Conservation (phyloP, 148 eudicot species). For the Silene conica region DNA sequence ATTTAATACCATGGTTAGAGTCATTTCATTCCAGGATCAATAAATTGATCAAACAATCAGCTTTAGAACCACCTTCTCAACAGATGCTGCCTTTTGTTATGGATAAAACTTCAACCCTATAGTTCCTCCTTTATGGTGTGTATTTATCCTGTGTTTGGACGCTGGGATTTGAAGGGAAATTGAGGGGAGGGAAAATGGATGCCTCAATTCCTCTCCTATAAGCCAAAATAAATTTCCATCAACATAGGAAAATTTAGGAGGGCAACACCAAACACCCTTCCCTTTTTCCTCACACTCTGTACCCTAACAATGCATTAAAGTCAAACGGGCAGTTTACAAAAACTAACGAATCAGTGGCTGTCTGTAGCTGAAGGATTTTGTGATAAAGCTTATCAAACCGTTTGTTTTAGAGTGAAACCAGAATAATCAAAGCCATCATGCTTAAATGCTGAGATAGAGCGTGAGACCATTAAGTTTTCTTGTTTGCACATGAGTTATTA, state of each 20-base stretch:
- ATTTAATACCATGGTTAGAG: not conserved
- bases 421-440: not conserved
- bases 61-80: not conserved
- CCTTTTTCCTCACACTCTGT: not conserved
- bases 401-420: not conserved
- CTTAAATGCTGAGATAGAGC: not conserved
- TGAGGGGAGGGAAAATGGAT: not conserved
- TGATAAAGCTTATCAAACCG: not conserved
- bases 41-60: not conserved
- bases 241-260: not conserved
- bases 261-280: not conserved
- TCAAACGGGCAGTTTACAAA: not conserved
- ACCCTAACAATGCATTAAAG: not conserved
- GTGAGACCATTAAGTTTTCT: not conserved
- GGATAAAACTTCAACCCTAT: not conserved
- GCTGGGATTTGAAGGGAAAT: not conserved
- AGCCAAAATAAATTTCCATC: not conserved
- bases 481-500: not conserved
- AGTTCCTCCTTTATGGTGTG: constrained; percentile 2
- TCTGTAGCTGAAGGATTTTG: not conserved
- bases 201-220: not conserved
- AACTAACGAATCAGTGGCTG: not conserved
- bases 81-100: not conserved
- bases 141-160: not conserved
- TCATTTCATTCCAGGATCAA: not conserved